Evolutionary conservation across 768 basidiomycete genomes (phyloP), one percentile per base, ranked within the genome.

Genomic region (Atractiella rhizophila): DNA sequence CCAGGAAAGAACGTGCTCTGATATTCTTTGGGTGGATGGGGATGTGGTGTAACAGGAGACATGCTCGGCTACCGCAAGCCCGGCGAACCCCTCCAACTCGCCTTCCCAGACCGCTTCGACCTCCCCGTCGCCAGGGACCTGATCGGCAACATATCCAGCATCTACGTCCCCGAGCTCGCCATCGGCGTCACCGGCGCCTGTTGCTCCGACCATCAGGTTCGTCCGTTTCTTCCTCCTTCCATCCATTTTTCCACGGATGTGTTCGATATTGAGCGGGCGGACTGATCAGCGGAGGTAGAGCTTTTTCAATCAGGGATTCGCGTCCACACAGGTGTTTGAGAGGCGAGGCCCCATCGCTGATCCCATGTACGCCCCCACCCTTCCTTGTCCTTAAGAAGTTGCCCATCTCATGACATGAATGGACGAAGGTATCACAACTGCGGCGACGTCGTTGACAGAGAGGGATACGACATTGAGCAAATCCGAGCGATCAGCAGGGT

Each of bases 191-290:
- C 52, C 0, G 28, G 32, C 3, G 56, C 53, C 0, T 57, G 56
- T 39, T 57, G 55, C 44, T 48, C 46, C 2, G 56, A 57, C 39
- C 56, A 54, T 39, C 47, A 49, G n/a, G n/a, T n/a, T n/a, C n/a
- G n/a, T n/a, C n/a, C n/a, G n/a, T n/a, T n/a, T n/a, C n/a, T n/a
- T n/a, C n/a, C n/a, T n/a, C n/a, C n/a, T n/a, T n/a, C n/a, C n/a
- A n/a, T n/a, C n/a, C n/a, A n/a, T n/a, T n/a, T n/a, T n/a, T n/a
- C n/a, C n/a, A n/a, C n/a, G n/a, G n/a, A n/a, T n/a, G n/a, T n/a
- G n/a, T n/a, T n/a, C n/a, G n/a, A n/a, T n/a, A n/a, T n/a, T n/a
- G n/a, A n/a, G n/a, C n/a, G n/a, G n/a, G n/a, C n/a, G n/a, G n/a
- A n/a, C n/a, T n/a, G n/a, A n/a, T n/a, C n/a, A n/a, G n/a, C n/a